Evolutionary conservation across 2,329 filamentous ascomycete species (phyloP).

Genomic region (Talaromyces pinophilus): DNA sequence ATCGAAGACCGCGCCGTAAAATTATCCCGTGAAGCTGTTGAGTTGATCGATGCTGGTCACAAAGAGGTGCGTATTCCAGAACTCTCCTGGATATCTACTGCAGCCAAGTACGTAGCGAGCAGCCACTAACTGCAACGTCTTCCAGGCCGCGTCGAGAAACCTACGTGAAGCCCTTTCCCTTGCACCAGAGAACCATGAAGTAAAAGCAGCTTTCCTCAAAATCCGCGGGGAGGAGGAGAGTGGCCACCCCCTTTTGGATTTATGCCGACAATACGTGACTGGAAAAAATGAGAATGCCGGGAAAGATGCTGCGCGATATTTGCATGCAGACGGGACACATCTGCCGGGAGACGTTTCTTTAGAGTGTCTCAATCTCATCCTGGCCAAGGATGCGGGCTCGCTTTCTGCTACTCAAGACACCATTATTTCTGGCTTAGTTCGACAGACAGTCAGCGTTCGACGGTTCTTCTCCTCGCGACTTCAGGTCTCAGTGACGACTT

Average conservation of each 20-base stretch:
- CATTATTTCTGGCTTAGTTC: slow-evolving; percentile 49
- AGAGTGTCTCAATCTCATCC: slow-evolving; percentile 47
- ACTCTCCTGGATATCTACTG: not conserved
- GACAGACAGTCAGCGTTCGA: slow-evolving; percentile 46
- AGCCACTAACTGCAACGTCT: slow-evolving; percentile 20
- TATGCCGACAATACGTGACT: slow-evolving; percentile 47
- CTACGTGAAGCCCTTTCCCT: slow-evolving; percentile 52
- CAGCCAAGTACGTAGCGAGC: not conserved
- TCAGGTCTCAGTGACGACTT: slow-evolving; percentile 47
- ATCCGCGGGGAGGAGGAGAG: slow-evolving; percentile 46
- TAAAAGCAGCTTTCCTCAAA: slow-evolving; percentile 49
- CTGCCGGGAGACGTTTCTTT: slow-evolving; percentile 46
- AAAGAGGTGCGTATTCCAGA: slow-evolving; percentile 41
- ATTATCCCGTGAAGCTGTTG: slow-evolving; percentile 50
- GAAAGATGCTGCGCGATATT: slow-evolving; percentile 46
- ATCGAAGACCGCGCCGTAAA: slow-evolving; percentile 49
- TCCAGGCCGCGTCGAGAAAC: slow-evolving; percentile 49
- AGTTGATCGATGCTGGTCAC: slow-evolving; percentile 49
- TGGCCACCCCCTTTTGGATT: slow-evolving; percentile 47
- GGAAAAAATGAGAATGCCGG: slow-evolving; percentile 47
- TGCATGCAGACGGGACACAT: slow-evolving; percentile 47
- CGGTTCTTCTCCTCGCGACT: slow-evolving; percentile 47
- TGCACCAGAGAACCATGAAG: slow-evolving; percentile 47
- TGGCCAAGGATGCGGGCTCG: slow-evolving; percentile 38
- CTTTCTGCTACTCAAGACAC: slow-evolving; percentile 48